Percentiles rank a stretch among this genome's conserved stretches.
Evolutionary conservation across 352 stramenopile genomes (phyloP).

Genomic region (Pythium sp.): DNA sequence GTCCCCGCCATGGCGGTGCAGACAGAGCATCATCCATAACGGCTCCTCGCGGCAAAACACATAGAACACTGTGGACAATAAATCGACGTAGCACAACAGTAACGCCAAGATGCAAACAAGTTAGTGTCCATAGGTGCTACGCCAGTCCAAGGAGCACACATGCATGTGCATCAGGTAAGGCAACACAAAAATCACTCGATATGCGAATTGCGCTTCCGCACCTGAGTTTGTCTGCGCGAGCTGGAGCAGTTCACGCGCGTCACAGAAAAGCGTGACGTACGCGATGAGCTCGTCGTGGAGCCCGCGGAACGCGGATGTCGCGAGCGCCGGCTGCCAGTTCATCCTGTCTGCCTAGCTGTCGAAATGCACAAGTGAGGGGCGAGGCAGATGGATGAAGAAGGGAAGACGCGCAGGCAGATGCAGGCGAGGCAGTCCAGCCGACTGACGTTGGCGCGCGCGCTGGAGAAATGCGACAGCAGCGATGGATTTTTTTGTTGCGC

Average conservation of each 20-base stretch:
- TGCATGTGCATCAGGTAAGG: background rate
- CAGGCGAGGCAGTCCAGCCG: too few relatives aligned
- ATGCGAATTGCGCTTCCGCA: slow-evolving; percentile 19
- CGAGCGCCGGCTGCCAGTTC: slow-evolving; percentile 58
- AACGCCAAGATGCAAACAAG: background rate
- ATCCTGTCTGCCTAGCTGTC: slow-evolving; percentile 18
- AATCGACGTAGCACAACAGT: background rate
- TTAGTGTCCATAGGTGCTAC: background rate
- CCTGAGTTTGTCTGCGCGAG: slow-evolving; percentile 71
- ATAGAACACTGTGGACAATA: slow-evolving; percentile 54
- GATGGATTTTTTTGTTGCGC: slow-evolving; percentile 3
- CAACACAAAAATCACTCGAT: background rate
- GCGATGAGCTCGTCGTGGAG: slow-evolving; percentile 79
- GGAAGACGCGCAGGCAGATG: too few relatives aligned
- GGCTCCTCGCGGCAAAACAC: slow-evolving; percentile 78
- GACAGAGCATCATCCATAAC: slow-evolving; percentile 80
- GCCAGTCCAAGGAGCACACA: background rate
- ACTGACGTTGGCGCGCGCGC: too few relatives aligned
- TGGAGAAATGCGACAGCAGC: background rate
- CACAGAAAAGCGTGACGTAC: slow-evolving; percentile 76
- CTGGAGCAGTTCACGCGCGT: slow-evolving; percentile 52
- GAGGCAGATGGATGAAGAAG: too few relatives aligned
- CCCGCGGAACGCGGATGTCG: slow-evolving; percentile 45
- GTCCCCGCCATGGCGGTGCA: slow-evolving; percentile 63
- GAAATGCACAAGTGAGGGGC: background rate